Evolutionary conservation across 2,329 filamentous ascomycete species (phyloP), one percentile per base, ranked within the genome.

Genomic region (Calonectria honghensis): DNA sequence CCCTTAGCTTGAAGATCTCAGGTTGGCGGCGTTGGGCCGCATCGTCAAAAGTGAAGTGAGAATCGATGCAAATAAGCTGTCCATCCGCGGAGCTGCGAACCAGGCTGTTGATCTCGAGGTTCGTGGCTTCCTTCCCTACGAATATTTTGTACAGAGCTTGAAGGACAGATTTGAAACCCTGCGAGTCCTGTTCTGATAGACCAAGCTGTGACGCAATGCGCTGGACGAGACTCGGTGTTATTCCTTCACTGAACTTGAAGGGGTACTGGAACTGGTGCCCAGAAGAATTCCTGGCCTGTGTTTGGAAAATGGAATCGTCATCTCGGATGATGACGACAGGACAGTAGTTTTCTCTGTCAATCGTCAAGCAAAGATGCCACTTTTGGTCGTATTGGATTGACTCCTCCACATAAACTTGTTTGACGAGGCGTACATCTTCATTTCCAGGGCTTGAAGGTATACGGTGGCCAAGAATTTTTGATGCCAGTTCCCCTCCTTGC

Each of bases 11-110:
- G 69, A 88, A 89, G 0, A 89, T 54, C 0, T 84, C 84, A 0
- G 74, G 35, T 48, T 90, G 88, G 6, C 88, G 82, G n/a, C 83
- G 82, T 14, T 78, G 75, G 0, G 89, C 87, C 0, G 87, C 86
- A 51, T 90, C 85, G 77, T 91, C 90, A 29, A 91, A 86, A 2
- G 82, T 81, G 52, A 91, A 87, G 1, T 83, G 84, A 0, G 88
- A 85, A 45, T 86, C 83, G 0, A 82, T 68, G 39, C 82, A 83
- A 4, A 75, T 51, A 27, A 89, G 82, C 0, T 68, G 61, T 0
- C 82, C 82, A 1, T 84, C 79, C 0, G 65, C 13, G 0, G 80
- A 83, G 11, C 78, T 79, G 1, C 57, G 68, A 6, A 77, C 82
- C 0, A 89, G 79, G 0, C 86, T 81, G 41, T 86, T 84, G 7